Conservation (phyloP, 1,284 basidiomycete genomes). For the Puccinia triticina region DNA sequence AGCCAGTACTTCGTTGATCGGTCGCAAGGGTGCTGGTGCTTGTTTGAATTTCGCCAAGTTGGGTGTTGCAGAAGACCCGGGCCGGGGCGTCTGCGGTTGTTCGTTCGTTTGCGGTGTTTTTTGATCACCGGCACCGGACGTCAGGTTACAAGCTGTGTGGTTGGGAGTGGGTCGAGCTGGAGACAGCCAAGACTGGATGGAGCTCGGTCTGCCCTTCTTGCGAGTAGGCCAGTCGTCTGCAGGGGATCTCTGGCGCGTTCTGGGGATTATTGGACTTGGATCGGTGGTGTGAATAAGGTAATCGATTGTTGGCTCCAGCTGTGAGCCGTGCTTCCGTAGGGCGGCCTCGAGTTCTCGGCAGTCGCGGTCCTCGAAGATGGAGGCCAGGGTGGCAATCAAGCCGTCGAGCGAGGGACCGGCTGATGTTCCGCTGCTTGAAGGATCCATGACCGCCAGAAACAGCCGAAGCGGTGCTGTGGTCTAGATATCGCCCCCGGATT, state of each 20-base stretch:
- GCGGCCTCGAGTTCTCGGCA: slow-evolving; percentile 1
- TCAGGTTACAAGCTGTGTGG: neutral
- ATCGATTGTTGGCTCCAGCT: slow-evolving; percentile 21
- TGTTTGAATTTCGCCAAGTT: neutral
- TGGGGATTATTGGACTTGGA: neutral
- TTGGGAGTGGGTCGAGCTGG: neutral
- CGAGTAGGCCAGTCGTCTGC: neutral
- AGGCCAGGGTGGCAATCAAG: slow-evolving; percentile 7
- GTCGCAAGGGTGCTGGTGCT: neutral
- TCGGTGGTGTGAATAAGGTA: slow-evolving; percentile 9
- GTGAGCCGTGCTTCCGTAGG: neutral
- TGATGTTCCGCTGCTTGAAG: neutral
- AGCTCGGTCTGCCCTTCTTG: slow-evolving; percentile 7
- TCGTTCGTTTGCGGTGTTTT: neutral
- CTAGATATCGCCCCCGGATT: too few relatives aligned
- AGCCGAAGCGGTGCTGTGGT: too few relatives aligned
- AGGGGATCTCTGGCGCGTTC: neutral
- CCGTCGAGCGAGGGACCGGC: neutral
- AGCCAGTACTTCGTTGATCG: slow-evolving; percentile 36
- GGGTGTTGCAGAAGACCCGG: neutral
- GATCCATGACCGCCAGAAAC: too few relatives aligned
- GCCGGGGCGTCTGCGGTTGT: neutral
- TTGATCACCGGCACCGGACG: neutral
- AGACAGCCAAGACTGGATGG: slow-evolving; percentile 15
- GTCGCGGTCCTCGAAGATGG: slow-evolving; percentile 30